Evolutionary conservation across 2,329 filamentous ascomycete species (phyloP), one percentile per base, ranked within the genome.

Genomic region (Verticillium nonalfalfae): DNA sequence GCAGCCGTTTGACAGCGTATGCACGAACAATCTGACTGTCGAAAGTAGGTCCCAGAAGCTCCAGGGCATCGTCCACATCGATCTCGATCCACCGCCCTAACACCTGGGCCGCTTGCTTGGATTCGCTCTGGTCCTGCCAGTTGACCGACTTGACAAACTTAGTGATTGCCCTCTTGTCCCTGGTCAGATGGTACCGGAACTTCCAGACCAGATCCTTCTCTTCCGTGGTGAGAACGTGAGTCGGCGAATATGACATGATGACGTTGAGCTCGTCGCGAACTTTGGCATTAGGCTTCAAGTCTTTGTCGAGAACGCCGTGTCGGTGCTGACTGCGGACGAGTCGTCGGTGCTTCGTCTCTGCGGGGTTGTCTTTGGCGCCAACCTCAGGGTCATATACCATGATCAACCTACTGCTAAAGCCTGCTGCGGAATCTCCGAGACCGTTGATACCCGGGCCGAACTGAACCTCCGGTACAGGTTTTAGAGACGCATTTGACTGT

Each of bases 101-200:
- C 4, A 99, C 86, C 64, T 96, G 91, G 31, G 95, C 90, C 6
- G 94, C 93, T 76, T 97, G 93, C 62, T 90, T 89, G 4, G 90
- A 88, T 79, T 99, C 94, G 64, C 87, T 86, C 56, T 85, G 84
- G 72, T 97, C 94, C 58, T 85, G 86, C 94, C 95, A 99, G 67
- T 96, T 93, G 45, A 97, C 94, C 0, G 94, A 97, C 74, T 98
- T 99, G 73, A 98, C 92, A 68, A 99, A 96, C 70, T 99, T 99
- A 38, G 94, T 99, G 62, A 98, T 80, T 2, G 94, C 90, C 68
- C 90, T 82, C 75, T 99, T 99, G 73, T 99, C 93, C 61, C 93
- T 85, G 1, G 93, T 95, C 26, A 99, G 77, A 73, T 97, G 94
- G 74, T 98, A 96, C 62, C 95, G 85, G 77, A 98, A 99, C 69